phyloP scores from a whole-genome alignment of 2,329 filamentous ascomycete species.

The Elsinoe fawcettii region DNA sequence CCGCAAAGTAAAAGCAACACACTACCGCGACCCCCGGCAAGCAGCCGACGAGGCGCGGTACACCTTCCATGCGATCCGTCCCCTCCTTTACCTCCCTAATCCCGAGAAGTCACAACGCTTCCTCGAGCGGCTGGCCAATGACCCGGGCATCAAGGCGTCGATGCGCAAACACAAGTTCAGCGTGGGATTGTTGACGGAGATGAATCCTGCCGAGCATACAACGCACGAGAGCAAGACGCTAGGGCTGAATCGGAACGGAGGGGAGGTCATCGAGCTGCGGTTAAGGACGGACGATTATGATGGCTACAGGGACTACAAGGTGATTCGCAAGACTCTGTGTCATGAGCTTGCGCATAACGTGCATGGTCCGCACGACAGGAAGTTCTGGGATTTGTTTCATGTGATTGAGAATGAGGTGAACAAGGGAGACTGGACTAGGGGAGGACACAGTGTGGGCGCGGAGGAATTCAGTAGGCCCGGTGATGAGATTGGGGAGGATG shows the following conservation, averaged over 20 bases:
- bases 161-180: constrained; percentile 82
- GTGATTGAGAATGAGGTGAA: constrained; percentile 84
- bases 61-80: constrained; percentile 71
- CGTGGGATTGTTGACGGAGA: constrained; percentile 83
- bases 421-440: constrained; percentile 65
- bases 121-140: constrained; percentile 66
- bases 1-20: constrained; percentile 29
- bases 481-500: constrained; percentile 39
- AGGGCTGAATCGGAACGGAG: constrained; percentile 78
- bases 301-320: constrained; percentile 87
- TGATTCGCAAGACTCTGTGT: constrained; percentile 83
- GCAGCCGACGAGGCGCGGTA: constrained; percentile 57
- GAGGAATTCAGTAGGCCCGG: constrained; percentile 51
- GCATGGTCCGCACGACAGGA: constrained; percentile 69
- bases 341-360: constrained; percentile 95
- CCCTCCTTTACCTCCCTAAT: constrained; percentile 68
- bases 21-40: constrained; percentile 39
- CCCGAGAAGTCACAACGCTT: constrained; percentile 64
- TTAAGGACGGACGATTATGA: constrained; percentile 90
- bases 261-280: constrained; percentile 83
- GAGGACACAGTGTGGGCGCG: constrained; percentile 55
- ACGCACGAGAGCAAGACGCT: constrained; percentile 73
- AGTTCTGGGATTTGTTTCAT: constrained; percentile 85
- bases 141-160: constrained; percentile 73
- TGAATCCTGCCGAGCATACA: constrained; percentile 83